Conservation (phyloP, 768 basidiomycete species). For the Hericium erinaceus region DNA sequence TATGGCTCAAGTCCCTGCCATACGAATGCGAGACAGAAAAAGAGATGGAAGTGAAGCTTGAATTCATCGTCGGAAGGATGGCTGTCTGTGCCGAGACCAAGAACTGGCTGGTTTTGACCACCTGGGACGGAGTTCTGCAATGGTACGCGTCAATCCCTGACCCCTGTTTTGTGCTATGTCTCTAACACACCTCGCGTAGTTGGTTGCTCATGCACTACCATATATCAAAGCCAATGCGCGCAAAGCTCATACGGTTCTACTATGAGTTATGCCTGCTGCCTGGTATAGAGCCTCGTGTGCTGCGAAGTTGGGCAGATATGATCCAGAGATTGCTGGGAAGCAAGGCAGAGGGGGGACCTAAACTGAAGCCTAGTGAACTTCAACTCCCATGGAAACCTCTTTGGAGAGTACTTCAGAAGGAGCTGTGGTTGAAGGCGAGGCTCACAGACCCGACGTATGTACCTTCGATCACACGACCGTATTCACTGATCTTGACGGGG, state of each 20-base stretch:
- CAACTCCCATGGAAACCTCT: conserved; percentile 66
- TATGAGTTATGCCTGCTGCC: conserved; percentile 73
- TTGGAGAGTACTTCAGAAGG: conserved; percentile 67
- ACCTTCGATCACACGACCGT: background rate
- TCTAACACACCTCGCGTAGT: conserved; percentile 26
- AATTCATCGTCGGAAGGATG: conserved; percentile 61
- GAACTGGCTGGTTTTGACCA: conserved; percentile 65
- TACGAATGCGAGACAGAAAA: conserved; percentile 65
- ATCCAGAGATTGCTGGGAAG: conserved; percentile 59
- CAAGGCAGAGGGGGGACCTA: conserved; percentile 56
- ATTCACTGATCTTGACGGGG: too few relatives aligned
- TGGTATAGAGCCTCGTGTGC: conserved; percentile 62
- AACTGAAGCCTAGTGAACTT: conserved; percentile 58
- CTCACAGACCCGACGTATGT: conserved; percentile 50
- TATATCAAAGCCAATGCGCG: conserved; percentile 56
- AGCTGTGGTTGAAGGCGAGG: conserved; percentile 64
- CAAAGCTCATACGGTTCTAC: conserved; percentile 65
- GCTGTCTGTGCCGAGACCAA: conserved; percentile 61
- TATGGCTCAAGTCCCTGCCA: conserved; percentile 60
- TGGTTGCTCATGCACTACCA: conserved; percentile 82
- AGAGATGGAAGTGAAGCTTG: conserved; percentile 63
- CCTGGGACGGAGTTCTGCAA: conserved; percentile 75
- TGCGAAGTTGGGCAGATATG: conserved; percentile 74
- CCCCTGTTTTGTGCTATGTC: background rate
- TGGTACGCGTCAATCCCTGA: conserved; percentile 36